Conservation (phyloP, 108 stramenopile genomes). For the Conticribra weissflogii region DNA sequence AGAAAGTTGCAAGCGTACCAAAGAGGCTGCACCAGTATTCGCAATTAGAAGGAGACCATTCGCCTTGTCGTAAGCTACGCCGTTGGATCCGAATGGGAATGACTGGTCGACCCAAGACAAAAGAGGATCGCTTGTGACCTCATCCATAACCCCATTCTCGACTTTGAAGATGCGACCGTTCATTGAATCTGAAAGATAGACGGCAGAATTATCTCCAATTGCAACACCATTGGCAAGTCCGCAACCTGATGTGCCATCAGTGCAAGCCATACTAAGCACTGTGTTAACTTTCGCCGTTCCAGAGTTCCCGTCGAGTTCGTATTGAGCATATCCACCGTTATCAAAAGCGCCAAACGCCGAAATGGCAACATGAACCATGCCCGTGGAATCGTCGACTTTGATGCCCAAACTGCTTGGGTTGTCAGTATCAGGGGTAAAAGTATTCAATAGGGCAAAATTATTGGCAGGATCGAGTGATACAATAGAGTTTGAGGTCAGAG, state of each 20-base stretch:
- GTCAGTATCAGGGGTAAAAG: neutral
- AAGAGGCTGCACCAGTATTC: neutral
- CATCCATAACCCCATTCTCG: neutral
- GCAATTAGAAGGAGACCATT: neutral
- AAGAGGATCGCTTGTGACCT: neutral
- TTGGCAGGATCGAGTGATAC: neutral
- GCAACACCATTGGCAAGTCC: neutral
- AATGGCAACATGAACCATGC: neutral
- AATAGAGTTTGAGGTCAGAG: neutral
- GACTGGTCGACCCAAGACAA: neutral
- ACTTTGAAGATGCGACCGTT: neutral
- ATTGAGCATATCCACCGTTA: neutral
- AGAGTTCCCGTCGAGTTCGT: neutral
- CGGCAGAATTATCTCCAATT: too few species aligned
- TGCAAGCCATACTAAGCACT: neutral
- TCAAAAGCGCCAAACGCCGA: neutral
- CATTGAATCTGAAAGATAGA: neutral
- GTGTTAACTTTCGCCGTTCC: neutral
- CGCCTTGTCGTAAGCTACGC: neutral
- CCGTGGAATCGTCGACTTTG: neutral
- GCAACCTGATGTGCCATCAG: neutral
- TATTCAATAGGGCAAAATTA: neutral
- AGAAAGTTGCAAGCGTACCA: neutral
- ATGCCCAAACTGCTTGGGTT: neutral
- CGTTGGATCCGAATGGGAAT: neutral